A percentile compares a stretch with the other conserved stretches of the same genome.
Evolutionary conservation across 1,284 basidiomycete species (phyloP).

Genomic region (Ceratobasidium sp.): DNA sequence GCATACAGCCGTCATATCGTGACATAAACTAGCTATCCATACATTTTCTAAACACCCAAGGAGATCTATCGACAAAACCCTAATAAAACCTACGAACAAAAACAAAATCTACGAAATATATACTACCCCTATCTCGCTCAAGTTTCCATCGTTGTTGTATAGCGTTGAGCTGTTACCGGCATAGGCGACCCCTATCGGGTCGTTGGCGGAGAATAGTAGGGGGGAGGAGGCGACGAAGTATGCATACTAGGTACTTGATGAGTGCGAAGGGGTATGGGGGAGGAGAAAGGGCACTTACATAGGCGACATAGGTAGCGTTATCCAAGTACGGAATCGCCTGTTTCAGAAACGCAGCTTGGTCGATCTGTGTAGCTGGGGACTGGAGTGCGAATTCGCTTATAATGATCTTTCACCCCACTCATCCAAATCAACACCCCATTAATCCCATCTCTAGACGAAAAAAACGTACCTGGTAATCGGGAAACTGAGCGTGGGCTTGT

Average conservation of each 20-base stretch:
- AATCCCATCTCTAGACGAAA: background rate
- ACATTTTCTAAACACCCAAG: background rate
- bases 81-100: too few relatives aligned
- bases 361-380: slow-evolving; percentile 26
- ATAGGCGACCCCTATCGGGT: slow-evolving; percentile 8
- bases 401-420: slow-evolving; percentile 18
- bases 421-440: background rate
- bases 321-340: slow-evolving; percentile 42
- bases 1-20: too few relatives aligned
- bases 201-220: slow-evolving; percentile 27
- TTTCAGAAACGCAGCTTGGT: slow-evolving; percentile 32
- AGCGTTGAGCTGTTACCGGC: slow-evolving; percentile 33
- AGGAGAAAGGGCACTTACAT: background rate
- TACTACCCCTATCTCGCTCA: slow-evolving; percentile 4
- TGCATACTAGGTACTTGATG: slow-evolving; percentile 23
- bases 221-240: slow-evolving; percentile 42
- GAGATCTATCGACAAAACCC: background rate
- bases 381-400: slow-evolving; percentile 46
- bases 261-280: too few relatives aligned
- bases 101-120: background rate
- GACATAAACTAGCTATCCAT: too few relatives aligned
- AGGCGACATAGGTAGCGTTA: slow-evolving; percentile 28
- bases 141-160: slow-evolving; percentile 41
- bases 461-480: slow-evolving; percentile 9
- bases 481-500: slow-evolving; percentile 36